Conservation (phyloP, 2,329 filamentous ascomycete genomes). For the Fusarium proliferatum region DNA sequence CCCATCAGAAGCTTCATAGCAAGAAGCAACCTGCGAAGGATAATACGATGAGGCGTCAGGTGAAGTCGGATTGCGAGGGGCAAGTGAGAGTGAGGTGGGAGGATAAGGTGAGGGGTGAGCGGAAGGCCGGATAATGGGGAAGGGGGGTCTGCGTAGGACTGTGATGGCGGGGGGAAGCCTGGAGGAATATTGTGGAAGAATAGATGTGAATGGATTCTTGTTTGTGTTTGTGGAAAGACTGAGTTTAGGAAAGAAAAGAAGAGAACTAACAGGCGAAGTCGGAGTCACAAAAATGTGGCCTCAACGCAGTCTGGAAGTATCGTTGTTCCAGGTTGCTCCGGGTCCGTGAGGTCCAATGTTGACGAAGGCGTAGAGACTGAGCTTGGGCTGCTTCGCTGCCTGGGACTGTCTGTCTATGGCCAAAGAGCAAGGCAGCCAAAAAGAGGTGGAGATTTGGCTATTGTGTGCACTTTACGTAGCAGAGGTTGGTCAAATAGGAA, state of each 20-base stretch:
- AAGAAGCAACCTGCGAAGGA: constrained; percentile 38
- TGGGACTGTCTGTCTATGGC: constrained; percentile 26
- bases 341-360: constrained; percentile 18
- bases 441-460: constrained; percentile 19
- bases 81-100: constrained; percentile 34
- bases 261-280: constrained; percentile 32
- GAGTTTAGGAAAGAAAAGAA: constrained; percentile 2
- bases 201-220: constrained; percentile 10
- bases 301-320: constrained; percentile 29
- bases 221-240: constrained; percentile 16
- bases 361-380: constrained; percentile 30
- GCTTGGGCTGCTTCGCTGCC: constrained; percentile 19
- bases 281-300: constrained; percentile 14
- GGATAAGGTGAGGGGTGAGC: constrained; percentile 42
- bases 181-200: constrained; percentile 6
- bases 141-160: constrained; percentile 35
- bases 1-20: constrained; percentile 43
- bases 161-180: constrained; percentile 33
- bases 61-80: constrained; percentile 41
- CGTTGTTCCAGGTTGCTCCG: constrained; percentile 31
- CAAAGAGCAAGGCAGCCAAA: constrained; percentile 8
- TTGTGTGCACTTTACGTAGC: constrained; percentile 11
- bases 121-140: constrained; percentile 44
- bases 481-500: constrained; percentile 10
- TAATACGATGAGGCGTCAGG: constrained; percentile 34